phyloP scores from a whole-genome alignment of 129 eudicot genomes.

The Solidago caesia region DNA sequence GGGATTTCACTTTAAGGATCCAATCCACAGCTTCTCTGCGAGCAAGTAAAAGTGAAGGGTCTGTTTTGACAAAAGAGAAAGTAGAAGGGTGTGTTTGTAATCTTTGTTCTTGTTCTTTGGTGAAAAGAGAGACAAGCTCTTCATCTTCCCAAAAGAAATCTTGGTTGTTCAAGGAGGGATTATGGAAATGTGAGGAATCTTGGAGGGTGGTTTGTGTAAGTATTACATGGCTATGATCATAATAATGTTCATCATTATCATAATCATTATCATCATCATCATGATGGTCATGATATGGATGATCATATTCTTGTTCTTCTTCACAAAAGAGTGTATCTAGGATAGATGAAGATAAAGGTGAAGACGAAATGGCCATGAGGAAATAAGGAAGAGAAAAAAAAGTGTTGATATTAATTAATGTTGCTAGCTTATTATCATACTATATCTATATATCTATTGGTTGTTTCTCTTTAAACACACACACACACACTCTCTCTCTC shows the following conservation, averaged over 20 bases:
- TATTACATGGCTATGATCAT: constrained; percentile 32
- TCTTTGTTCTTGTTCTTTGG: constrained; percentile 53
- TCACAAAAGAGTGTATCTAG: constrained; percentile 74
- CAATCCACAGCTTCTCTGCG: constrained; percentile 73
- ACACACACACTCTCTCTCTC: no score
- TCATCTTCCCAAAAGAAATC: constrained; percentile 90
- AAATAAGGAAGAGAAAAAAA: constrained; percentile 16
- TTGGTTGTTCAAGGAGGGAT: constrained; percentile 31
- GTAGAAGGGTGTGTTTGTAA: constrained; percentile 11
- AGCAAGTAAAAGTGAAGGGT: constrained; percentile 34
- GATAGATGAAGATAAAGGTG: constrained; percentile 40
- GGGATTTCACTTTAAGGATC: constrained; percentile 65
- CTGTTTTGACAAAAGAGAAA: constrained; percentile 22
- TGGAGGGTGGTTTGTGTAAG: constrained; percentile 31
- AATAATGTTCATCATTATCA: constrained; percentile 13
- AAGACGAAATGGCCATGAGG: constrained; percentile 36
- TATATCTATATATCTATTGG: no score
- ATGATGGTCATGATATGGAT: constrained; percentile 22
- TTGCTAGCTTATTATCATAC: no score
- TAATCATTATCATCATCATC: neutral
- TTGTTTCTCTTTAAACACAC: no score
- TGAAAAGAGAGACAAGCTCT: constrained; percentile 64
- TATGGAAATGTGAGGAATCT: constrained; percentile 23
- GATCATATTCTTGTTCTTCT: constrained; percentile 40
- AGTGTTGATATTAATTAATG: constrained; percentile 15